phyloP scores from a whole-genome alignment of 1,139 yeast genomes.

The Candida freyschussii region DNA sequence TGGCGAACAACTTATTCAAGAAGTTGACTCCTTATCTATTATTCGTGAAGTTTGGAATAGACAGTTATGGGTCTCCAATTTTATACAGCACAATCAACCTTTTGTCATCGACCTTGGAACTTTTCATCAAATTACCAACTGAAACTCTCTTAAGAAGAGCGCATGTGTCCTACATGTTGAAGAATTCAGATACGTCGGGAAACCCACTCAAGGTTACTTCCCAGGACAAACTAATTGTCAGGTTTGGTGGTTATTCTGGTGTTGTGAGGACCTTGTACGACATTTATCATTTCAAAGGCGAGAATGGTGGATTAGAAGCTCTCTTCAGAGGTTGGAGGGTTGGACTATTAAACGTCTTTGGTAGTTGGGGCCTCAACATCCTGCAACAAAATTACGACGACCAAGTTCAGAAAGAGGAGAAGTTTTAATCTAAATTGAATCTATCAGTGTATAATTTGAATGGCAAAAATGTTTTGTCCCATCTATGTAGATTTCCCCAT shows the following conservation, averaged over 20 bases:
- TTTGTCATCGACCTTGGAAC: slow-evolving; percentile 55
- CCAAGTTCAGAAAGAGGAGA: slow-evolving; percentile 35
- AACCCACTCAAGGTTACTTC: slow-evolving; percentile 29
- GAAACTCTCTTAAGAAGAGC: slow-evolving; percentile 84
- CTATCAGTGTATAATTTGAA: no score
- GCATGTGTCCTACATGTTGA: slow-evolving; percentile 61
- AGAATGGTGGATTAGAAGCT: slow-evolving; percentile 39
- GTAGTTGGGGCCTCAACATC: slow-evolving; percentile 79
- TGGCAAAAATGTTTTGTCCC: no score
- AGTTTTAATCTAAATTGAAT: no score
- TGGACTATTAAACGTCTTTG: slow-evolving; percentile 71
- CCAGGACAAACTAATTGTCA: slow-evolving; percentile 48
- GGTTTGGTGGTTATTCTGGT: slow-evolving; percentile 48
- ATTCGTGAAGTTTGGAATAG: slow-evolving; percentile 62
- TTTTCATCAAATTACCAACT: slow-evolving; percentile 75
- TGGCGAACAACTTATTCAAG: slow-evolving; percentile 57
- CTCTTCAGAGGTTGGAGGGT: slow-evolving; percentile 92
- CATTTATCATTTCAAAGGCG: slow-evolving; percentile 36
- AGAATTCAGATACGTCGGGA: slow-evolving; percentile 23
- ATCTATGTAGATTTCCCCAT: no score
- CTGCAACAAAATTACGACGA: slow-evolving; percentile 47
- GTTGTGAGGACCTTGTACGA: slow-evolving; percentile 46
- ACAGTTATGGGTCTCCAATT: slow-evolving; percentile 60
- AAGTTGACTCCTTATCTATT: slow-evolving; percentile 71
- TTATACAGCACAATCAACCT: slow-evolving; percentile 51